Conservation (phyloP, 2,329 filamentous ascomycete species). For the Claviceps fusiformis region DNA sequence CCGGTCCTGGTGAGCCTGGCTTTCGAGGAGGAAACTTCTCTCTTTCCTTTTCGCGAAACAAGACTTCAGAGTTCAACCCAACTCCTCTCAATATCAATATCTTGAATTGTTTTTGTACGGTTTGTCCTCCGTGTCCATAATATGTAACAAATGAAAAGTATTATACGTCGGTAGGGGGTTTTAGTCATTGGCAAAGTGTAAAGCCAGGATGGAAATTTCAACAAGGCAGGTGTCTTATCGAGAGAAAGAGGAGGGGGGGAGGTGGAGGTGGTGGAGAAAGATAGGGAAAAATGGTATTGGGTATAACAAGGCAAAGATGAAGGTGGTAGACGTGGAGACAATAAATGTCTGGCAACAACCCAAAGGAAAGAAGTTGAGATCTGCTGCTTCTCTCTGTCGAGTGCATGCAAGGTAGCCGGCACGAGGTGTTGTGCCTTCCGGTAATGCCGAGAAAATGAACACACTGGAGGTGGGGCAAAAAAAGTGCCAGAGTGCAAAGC, state of each 20-base stretch:
- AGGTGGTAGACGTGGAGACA: not conserved
- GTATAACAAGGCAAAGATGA: not conserved
- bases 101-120: not conserved
- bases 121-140: not conserved
- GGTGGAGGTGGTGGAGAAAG: too few relatives aligned
- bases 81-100: not conserved
- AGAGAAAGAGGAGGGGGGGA: not conserved
- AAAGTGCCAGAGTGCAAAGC: not conserved
- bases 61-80: not conserved
- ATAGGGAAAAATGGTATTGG: not conserved
- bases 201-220: not conserved
- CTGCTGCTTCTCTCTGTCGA: not conserved
- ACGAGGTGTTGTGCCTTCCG: not conserved
- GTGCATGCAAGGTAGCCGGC: not conserved
- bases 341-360: not conserved
- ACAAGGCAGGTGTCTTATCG: too few relatives aligned
- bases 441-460: not conserved
- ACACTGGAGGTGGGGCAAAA: not conserved
- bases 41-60: not conserved
- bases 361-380: not conserved
- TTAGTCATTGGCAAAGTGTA: not conserved
- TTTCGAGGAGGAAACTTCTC: not conserved
- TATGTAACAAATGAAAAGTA: slow-evolving; percentile 1
- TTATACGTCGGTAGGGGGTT: not conserved
- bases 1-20: not conserved